Evolutionary conservation across 176 grass and related monocot genomes (phyloP).

Genomic region (Phyllostachys edulis): DNA sequence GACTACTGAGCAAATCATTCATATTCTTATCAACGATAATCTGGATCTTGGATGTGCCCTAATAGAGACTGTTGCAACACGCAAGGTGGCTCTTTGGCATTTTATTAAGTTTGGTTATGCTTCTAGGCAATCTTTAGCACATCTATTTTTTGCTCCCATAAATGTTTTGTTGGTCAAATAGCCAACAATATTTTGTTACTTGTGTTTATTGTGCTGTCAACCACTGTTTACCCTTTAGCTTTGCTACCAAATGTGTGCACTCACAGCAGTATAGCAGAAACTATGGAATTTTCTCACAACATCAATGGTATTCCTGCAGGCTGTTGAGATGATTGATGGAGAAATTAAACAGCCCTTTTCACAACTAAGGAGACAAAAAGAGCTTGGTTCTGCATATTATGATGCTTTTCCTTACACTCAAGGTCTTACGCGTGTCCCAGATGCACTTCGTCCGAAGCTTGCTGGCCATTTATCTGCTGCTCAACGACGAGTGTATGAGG

Average conservation of each 20-base stretch:
- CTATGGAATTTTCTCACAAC: conserved; percentile 19
- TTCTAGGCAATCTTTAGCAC: neutral
- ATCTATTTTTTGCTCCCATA: neutral
- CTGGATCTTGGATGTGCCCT: conserved; percentile 97
- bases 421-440: conserved; percentile 67
- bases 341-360: conserved; percentile 73
- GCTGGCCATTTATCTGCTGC: conserved; percentile 57
- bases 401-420: conserved; percentile 76
- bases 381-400: conserved; percentile 81
- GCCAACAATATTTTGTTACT: neutral
- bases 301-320: conserved; percentile 39
- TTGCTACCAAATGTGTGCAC: neutral
- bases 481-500: conserved; percentile 85
- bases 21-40: conserved; percentile 85
- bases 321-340: conserved; percentile 89
- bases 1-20: conserved; percentile 71
- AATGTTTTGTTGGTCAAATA: conserved; percentile 15
- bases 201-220: neutral
- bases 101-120: conserved; percentile 12
- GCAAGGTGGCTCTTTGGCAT: conserved; percentile 57
- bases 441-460: conserved; percentile 78
- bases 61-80: conserved; percentile 91
- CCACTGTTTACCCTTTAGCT: neutral
- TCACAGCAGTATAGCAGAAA: neutral
- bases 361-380: conserved; percentile 77